Percentiles rank a stretch among this genome's conserved stretches.
Evolutionary conservation across 805 yeast species (phyloP).

Genomic region (Nakazawaea ambrosiae): DNA sequence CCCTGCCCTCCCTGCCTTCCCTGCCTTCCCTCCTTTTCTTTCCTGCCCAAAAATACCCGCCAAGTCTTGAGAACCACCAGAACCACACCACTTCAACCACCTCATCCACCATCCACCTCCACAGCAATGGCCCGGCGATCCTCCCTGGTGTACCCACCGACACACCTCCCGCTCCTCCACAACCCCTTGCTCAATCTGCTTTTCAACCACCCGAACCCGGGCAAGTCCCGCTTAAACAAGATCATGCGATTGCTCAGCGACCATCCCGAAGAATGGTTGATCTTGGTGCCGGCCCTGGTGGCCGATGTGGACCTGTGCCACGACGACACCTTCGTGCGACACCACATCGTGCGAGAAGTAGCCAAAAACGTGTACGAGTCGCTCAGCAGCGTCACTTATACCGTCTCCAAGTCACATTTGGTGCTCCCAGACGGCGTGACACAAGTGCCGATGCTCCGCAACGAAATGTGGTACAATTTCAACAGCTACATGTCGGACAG

Average conservation of each 20-base stretch:
- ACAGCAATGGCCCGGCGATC: slow-evolving; percentile 4
- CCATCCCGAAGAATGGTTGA: slow-evolving; percentile 43
- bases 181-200: slow-evolving; percentile 62
- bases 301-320: slow-evolving; percentile 47
- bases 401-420: slow-evolving; percentile 47
- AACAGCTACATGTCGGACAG: slow-evolving; percentile 55
- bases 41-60: neutral
- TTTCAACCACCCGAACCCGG: slow-evolving; percentile 56
- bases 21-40: neutral
- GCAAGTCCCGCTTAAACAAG: slow-evolving; percentile 37
- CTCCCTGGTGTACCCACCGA: slow-evolving; percentile 9
- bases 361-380: slow-evolving; percentile 32
- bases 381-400: slow-evolving; percentile 46
- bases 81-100: too few species aligned
- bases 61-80: too few species aligned
- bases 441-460: slow-evolving; percentile 35
- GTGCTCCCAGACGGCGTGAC: slow-evolving; percentile 43
- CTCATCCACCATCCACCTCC: neutral
- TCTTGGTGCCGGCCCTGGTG: slow-evolving; percentile 56
- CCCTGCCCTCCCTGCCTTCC: neutral
- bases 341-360: slow-evolving; percentile 49
- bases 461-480: slow-evolving; percentile 46
- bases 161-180: slow-evolving; percentile 44
- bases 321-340: slow-evolving; percentile 50
- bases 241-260: slow-evolving; percentile 34